Conservation (phyloP, 1,139 yeast genomes). For the Meyerozyma carpophila region DNA sequence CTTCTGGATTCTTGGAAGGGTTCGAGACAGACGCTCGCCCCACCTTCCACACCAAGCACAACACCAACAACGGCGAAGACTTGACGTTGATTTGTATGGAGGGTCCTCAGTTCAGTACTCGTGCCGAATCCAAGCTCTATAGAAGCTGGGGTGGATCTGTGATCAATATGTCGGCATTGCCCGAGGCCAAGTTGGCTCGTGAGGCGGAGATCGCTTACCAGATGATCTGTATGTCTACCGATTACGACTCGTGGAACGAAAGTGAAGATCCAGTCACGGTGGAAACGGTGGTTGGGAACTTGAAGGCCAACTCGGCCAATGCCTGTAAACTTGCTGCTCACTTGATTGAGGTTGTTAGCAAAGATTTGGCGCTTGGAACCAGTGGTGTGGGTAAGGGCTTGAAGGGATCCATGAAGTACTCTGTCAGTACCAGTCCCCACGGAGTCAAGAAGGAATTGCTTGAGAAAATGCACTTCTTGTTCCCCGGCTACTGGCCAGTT, state of each 20-base stretch:
- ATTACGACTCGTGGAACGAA: slow-evolving; percentile 97
- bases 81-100: slow-evolving; percentile 93
- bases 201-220: slow-evolving; percentile 97
- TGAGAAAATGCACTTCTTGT: slow-evolving; percentile 76
- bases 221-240: slow-evolving; percentile 98
- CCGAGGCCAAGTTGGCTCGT: slow-evolving; percentile 93
- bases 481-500: slow-evolving; percentile 86
- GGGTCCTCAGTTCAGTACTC: slow-evolving; percentile 95
- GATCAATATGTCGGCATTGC: slow-evolving; percentile 93
- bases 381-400: slow-evolving; percentile 60
- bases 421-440: slow-evolving; percentile 75
- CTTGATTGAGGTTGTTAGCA: slow-evolving; percentile 62
- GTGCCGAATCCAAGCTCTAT: slow-evolving; percentile 93
- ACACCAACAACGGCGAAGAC: slow-evolving; percentile 54
- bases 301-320: slow-evolving; percentile 80
- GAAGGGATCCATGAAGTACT: slow-evolving; percentile 70
- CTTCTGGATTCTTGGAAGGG: slow-evolving; percentile 49
- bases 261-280: slow-evolving; percentile 95
- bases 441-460: slow-evolving; percentile 71
- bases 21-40: slow-evolving; percentile 32
- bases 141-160: slow-evolving; percentile 90
- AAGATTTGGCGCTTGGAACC: slow-evolving; percentile 49
- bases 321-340: slow-evolving; percentile 75
- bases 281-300: slow-evolving; percentile 88
- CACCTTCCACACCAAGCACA: slow-evolving; percentile 50